Conservation (phyloP, 2,329 filamentous ascomycete species). For the Dactylellina sp. region DNA sequence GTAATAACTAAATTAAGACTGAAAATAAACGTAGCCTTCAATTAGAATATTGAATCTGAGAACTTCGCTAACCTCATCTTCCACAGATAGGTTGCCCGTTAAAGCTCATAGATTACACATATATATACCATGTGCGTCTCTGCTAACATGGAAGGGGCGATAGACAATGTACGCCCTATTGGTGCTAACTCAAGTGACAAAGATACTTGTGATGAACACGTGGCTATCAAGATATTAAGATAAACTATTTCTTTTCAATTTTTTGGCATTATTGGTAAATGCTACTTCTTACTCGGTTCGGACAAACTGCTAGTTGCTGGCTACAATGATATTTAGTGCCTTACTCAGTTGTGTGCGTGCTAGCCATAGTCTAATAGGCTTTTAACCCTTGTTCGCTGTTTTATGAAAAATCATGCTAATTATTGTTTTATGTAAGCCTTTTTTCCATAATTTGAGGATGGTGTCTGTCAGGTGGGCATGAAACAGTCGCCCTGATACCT, state of each 20-base stretch:
- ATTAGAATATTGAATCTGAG: slow-evolving; percentile 55
- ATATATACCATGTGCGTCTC: too few relatives aligned
- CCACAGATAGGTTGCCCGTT: too few relatives aligned
- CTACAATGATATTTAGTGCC: slow-evolving; percentile 51
- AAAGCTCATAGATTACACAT: too few relatives aligned
- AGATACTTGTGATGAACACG: slow-evolving; percentile 69
- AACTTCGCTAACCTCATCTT: slow-evolving; percentile 13
- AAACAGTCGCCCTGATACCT: slow-evolving; percentile 70
- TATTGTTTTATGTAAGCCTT: slow-evolving; percentile 64
- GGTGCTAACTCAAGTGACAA: neutral
- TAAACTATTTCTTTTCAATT: slow-evolving; percentile 72
- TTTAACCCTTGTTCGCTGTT: too few relatives aligned
- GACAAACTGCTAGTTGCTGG: neutral
- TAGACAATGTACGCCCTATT: too few relatives aligned
- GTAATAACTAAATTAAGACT: slow-evolving; percentile 70
- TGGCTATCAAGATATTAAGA: slow-evolving; percentile 68
- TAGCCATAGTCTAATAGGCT: slow-evolving; percentile 72
- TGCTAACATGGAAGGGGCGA: too few relatives aligned
- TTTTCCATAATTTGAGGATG: slow-evolving; percentile 69
- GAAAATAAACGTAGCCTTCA: slow-evolving; percentile 63
- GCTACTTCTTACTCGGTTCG: neutral
- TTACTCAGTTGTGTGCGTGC: slow-evolving; percentile 65
- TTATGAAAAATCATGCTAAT: too few relatives aligned
- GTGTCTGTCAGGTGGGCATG: slow-evolving; percentile 73
- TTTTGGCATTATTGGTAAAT: slow-evolving; percentile 69